phyloP scores from a whole-genome alignment of 2,329 filamentous ascomycete species.

The Sarocladiaceae sp. region DNA sequence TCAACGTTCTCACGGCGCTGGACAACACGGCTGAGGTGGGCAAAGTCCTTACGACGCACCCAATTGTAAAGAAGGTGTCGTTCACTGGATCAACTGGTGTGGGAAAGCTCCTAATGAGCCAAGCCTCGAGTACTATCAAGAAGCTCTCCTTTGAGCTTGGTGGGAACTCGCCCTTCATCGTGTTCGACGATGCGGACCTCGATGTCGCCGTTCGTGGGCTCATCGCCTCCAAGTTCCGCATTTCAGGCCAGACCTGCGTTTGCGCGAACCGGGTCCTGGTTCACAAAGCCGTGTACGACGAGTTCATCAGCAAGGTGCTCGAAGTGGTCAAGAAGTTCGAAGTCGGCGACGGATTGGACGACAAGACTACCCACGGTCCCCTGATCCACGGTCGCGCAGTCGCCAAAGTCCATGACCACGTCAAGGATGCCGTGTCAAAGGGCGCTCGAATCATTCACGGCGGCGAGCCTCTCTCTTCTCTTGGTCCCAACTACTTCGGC shows the following conservation, averaged over 20 bases:
- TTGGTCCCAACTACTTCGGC: conserved; percentile 48
- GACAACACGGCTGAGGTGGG: conserved; percentile 63
- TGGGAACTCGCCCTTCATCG: conserved; percentile 33
- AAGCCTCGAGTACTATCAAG: conserved; percentile 59
- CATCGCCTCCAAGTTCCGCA: conserved; percentile 60
- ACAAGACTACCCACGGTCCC: conserved; percentile 24
- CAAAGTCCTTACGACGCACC: conserved; percentile 31
- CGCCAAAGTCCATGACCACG: conserved; percentile 54
- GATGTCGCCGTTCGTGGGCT: conserved; percentile 58
- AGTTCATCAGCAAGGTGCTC: conserved; percentile 6
- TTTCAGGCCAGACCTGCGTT: conserved; percentile 64
- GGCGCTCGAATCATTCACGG: conserved; percentile 53
- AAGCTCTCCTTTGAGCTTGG: conserved; percentile 66
- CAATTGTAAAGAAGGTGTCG: conserved; percentile 56
- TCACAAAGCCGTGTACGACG: conserved; percentile 8
- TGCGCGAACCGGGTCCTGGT: conserved; percentile 41
- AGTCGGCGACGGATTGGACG: conserved; percentile 16
- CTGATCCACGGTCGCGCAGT: conserved; percentile 63
- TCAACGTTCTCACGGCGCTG: conserved; percentile 73
- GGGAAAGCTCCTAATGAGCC: conserved; percentile 53
- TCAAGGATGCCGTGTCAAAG: conserved; percentile 59
- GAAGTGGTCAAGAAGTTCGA: conserved; percentile 5
- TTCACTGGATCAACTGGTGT: conserved; percentile 55
- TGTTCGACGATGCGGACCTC: conserved; percentile 65
- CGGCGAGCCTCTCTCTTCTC: conserved; percentile 39